Conservation (phyloP, 176 grass and related monocot species). For the Cenchrus americanus region DNA sequence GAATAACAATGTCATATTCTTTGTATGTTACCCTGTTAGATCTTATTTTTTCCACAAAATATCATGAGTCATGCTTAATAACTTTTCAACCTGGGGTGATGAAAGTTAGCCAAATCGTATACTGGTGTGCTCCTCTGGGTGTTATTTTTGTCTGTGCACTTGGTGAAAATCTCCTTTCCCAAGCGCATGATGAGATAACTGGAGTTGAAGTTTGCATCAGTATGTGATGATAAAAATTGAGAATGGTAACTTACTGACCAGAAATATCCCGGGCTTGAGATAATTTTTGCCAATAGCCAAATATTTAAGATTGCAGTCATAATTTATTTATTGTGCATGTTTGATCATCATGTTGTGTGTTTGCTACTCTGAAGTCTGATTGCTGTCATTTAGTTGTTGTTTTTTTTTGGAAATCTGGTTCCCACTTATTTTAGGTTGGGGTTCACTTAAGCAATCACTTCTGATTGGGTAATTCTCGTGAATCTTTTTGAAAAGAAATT, state of each 20-base stretch:
- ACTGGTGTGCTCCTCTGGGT: conserved; percentile 51
- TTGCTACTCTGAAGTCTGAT: not conserved
- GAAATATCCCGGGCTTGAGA: conserved; percentile 19
- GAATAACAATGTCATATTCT: not conserved
- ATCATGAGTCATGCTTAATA: not conserved
- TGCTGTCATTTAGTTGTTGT: not conserved
- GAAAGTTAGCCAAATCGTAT: conserved; percentile 84
- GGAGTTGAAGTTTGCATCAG: conserved; percentile 53
- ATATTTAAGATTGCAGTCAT: not conserved
- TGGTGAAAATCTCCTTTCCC: conserved; percentile 27
- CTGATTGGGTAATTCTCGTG: not conserved
- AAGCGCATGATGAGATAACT: conserved; percentile 35
- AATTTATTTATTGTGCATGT: not conserved
- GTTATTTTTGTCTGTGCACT: conserved; percentile 10
- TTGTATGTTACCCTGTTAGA: not conserved
- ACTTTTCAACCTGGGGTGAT: conserved; percentile 63
- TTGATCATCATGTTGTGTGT: not conserved
- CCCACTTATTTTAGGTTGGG: not conserved
- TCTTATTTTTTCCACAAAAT: not conserved
- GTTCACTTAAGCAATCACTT: not conserved
- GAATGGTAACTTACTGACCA: conserved; percentile 58
- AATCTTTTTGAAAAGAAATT: not conserved
- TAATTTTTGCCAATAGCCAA: not conserved
- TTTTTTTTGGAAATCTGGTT: not conserved
- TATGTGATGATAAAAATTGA: conserved; percentile 51